Conservation (phyloP, 352 stramenopile species). For the Blastocystis sp. region DNA sequence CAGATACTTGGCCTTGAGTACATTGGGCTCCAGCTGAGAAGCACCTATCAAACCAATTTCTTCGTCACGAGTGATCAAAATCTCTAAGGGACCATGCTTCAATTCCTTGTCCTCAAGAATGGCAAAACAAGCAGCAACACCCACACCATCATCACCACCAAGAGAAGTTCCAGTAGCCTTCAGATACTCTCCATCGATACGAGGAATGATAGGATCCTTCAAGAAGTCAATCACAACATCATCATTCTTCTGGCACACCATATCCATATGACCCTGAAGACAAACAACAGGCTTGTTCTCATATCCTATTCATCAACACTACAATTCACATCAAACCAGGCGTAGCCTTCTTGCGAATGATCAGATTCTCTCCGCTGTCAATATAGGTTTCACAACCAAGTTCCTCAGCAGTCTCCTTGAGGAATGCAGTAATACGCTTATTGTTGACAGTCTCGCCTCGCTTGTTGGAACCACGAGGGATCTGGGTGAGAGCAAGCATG, state of each 20-base stretch:
- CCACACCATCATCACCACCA: constrained; percentile 58
- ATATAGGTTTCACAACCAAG: constrained; percentile 62
- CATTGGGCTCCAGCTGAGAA: constrained; percentile 1
- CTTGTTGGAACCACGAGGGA: constrained; percentile 65
- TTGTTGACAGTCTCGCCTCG: constrained; percentile 57
- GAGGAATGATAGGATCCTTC: constrained; percentile 65
- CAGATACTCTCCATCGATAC: constrained; percentile 65
- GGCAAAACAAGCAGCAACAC: constrained; percentile 59
- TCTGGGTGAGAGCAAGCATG: constrained; percentile 60
- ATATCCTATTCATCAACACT: constrained; percentile 7
- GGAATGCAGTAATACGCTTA: constrained; percentile 64
- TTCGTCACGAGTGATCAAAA: constrained; percentile 63
- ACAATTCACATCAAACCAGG: neutral
- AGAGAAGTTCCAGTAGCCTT: constrained; percentile 65
- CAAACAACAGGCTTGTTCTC: constrained; percentile 62
- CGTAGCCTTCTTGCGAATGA: constrained; percentile 66
- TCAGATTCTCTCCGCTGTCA: constrained; percentile 64
- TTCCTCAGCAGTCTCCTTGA: constrained; percentile 56
- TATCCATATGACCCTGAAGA: constrained; percentile 67
- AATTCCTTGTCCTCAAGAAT: constrained; percentile 54
- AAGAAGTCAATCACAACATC: constrained; percentile 65
- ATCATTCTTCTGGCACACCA: constrained; percentile 67
- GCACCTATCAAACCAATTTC: constrained; percentile 62
- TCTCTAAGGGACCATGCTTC: constrained; percentile 61
- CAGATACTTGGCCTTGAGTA: constrained; percentile 67